phyloP scores from a whole-genome alignment of 495 filamentous ascomycete species.

The Stereocaulon alpinum region DNA sequence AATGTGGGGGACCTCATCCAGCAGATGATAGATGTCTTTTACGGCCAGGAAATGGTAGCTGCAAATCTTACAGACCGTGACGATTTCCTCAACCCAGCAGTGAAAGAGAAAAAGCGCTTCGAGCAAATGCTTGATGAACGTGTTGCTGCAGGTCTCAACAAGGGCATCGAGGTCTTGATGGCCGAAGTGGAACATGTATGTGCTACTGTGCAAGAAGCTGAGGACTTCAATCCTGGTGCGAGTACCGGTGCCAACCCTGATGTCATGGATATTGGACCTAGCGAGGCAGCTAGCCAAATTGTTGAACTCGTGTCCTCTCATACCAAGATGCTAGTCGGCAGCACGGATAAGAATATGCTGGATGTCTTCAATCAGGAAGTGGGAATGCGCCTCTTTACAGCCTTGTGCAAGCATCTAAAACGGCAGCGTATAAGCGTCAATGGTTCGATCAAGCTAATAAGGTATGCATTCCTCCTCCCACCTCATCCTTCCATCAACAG shows the following conservation, averaged over 20 bases:
- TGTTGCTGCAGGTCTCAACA: slow-evolving; percentile 90
- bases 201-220: slow-evolving; percentile 74
- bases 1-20: slow-evolving; percentile 97
- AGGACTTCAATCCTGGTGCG: slow-evolving; percentile 78
- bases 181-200: slow-evolving; percentile 94
- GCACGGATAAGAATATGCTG: slow-evolving; percentile 92
- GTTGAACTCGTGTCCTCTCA: slow-evolving; percentile 80
- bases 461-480: slow-evolving; percentile 31
- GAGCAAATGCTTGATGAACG: slow-evolving; percentile 98
- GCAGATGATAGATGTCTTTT: slow-evolving; percentile 99
- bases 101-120: slow-evolving; percentile 93
- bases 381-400: slow-evolving; percentile 79
- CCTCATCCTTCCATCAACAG: background rate
- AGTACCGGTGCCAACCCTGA: slow-evolving; percentile 35
- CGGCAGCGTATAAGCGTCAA: slow-evolving; percentile 84
- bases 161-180: slow-evolving; percentile 97
- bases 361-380: slow-evolving; percentile 99
- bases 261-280: slow-evolving; percentile 70
- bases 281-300: slow-evolving; percentile 62
- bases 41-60: slow-evolving; percentile 81
- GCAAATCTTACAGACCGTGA: slow-evolving; percentile 78
- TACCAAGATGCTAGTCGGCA: slow-evolving; percentile 81
- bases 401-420: slow-evolving; percentile 93
- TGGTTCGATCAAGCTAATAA: slow-evolving; percentile 84
- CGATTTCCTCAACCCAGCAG: slow-evolving; percentile 86